Evolutionary conservation across 805 yeast genomes (phyloP).

Genomic region (Candida andamanensis): DNA sequence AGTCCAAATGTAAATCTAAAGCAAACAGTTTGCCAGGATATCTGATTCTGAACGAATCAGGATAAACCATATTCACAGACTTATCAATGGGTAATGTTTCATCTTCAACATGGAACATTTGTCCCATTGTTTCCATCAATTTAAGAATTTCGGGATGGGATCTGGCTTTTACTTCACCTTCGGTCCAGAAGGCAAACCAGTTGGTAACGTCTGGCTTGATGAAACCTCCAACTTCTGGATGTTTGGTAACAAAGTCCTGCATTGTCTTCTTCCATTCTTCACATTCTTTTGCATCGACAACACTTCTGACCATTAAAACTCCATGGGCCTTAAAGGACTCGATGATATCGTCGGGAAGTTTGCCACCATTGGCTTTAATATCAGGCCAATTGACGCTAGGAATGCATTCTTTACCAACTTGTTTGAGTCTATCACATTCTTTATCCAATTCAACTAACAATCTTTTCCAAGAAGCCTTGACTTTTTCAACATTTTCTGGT

Average conservation of each 20-base stretch:
- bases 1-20: constrained; percentile 37
- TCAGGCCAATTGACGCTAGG: constrained; percentile 12
- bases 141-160: constrained; percentile 29
- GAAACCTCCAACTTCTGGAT: constrained; percentile 24
- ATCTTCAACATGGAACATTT: constrained; percentile 24
- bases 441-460: constrained; percentile 18
- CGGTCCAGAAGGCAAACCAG: constrained; percentile 36
- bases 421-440: constrained; percentile 10
- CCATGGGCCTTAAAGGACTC: constrained; percentile 15
- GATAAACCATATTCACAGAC: constrained; percentile 31
- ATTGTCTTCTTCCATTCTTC: constrained; percentile 16
- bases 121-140: constrained; percentile 20
- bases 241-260: constrained; percentile 18
- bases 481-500: constrained; percentile 20
- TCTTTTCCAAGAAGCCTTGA: constrained; percentile 25
- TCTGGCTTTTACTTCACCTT: constrained; percentile 33
- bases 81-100: constrained; percentile 21
- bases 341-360: constrained; percentile 7
- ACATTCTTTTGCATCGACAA: constrained; percentile 21
- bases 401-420: constrained; percentile 8
- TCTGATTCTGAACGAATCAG: constrained; percentile 40
- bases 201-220: constrained; percentile 20
- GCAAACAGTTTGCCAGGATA: constrained; percentile 30
- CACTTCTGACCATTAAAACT: constrained; percentile 24
- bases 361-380: constrained; percentile 7